These are phyloP conservation scores for Blastobotrys proliferans DNA, from an alignment of 1,139 yeast genomes.

Conservation along the genomic window DNA sequence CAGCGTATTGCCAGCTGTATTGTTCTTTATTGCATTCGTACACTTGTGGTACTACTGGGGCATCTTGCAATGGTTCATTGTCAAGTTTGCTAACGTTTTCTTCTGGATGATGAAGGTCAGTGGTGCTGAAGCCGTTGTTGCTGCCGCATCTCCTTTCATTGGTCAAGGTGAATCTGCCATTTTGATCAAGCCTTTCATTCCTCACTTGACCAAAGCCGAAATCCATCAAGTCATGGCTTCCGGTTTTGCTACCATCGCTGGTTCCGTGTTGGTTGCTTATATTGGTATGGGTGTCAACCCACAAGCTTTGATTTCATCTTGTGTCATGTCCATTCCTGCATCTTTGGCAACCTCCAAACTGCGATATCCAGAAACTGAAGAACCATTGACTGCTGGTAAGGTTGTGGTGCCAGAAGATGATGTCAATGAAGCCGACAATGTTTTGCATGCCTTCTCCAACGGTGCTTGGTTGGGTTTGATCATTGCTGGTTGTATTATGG, in stretches of 20 bases:
- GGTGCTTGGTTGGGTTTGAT: conserved; percentile 61
- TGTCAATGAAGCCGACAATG: conserved; percentile 48
- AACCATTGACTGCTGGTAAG: conserved; percentile 49
- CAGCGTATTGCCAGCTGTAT: conserved; percentile 58
- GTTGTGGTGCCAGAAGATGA: conserved; percentile 47
- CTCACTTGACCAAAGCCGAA: conserved; percentile 59
- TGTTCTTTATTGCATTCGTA: conserved; percentile 61
- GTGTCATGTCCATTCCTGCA: conserved; percentile 71
- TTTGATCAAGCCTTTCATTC: conserved; percentile 58
- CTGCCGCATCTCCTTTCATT: conserved; percentile 66
- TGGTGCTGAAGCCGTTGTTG: conserved; percentile 67
- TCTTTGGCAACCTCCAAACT: conserved; percentile 61
- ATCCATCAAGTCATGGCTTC: conserved; percentile 63
- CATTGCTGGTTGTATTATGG: conserved; percentile 58
- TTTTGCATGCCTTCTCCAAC: conserved; percentile 59
- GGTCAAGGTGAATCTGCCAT: conserved; percentile 69
- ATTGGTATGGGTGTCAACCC: conserved; percentile 62
- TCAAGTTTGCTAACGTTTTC: conserved; percentile 56
- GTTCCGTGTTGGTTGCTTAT: conserved; percentile 62
- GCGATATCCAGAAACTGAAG: conserved; percentile 60
- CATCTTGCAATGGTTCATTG: conserved; percentile 57
- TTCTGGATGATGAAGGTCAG: conserved; percentile 59
- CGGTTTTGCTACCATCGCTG: conserved; percentile 66
- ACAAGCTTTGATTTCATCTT: conserved; percentile 61
- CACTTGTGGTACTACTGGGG: conserved; percentile 62